Evolutionary conservation across 257 asterid genomes (phyloP), one percentile per base, ranked within the genome.

Genomic region (Penstemon davidsonii): DNA sequence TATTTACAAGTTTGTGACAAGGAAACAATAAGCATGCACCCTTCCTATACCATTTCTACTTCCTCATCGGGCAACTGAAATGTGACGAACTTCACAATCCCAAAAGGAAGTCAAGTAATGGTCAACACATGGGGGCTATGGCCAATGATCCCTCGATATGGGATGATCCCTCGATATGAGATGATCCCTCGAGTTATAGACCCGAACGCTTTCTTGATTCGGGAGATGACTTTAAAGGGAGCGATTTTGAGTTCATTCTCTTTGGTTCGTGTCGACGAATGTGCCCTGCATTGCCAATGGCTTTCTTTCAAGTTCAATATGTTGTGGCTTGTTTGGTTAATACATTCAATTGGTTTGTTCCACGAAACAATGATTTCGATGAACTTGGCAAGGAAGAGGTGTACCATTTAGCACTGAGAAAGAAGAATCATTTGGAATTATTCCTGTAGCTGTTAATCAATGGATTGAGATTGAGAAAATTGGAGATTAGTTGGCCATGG

Each of bases 181-280:
- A 62, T 15, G 19, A 62, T 44, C 67, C 67, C 44, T 7, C 4
- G 8, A 47, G 2, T 3, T 62, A 43, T 45, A 9, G 6, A 3
- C 67, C 67, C 4, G 67, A 62, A 15, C 18, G 54, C 18, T 62
- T 62, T 45, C 12, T 62, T 2, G 54, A 36, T 4, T 4, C 1
- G 6, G 42, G 13, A 4, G 0, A 18, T 11, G 67, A 62, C 19
- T 43, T 43, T 15, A 62, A 62, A 18, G 40, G 42, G 9, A 44
- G 45, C 1, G 55, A 62, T 18, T 62, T 62, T 36, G 46, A 45
- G 7, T 47, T 13, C 3, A 7, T 63, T 40, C 68, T 56, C 8
- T 63, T 63, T 46, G 55, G 68, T 15, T 18, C 68, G 0, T 55
- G 68, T 4, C 45, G 68, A 25, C 45, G 68, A 9, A 63, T 63